phyloP scores from a whole-genome alignment of 2,329 filamentous ascomycete species.

The Pseudogymnoascus sp. region DNA sequence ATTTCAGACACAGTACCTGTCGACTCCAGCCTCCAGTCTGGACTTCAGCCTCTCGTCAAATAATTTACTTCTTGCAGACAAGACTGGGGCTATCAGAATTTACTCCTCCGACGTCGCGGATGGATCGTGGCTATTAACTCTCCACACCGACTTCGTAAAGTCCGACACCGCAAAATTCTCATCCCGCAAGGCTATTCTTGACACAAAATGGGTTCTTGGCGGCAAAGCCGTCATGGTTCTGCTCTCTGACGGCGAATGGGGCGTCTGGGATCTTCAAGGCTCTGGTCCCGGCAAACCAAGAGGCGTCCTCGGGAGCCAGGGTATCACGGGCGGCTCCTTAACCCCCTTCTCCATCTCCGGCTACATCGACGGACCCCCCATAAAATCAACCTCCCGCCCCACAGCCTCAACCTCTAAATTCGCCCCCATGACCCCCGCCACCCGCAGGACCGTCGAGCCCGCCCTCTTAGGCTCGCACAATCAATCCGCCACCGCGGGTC shows the following conservation, averaged over 20 bases:
- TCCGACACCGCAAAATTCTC: slow-evolving; percentile 15
- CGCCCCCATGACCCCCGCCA: slow-evolving; percentile 56
- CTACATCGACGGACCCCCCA: slow-evolving; percentile 48
- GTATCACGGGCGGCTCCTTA: slow-evolving; percentile 45
- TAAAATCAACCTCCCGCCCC: slow-evolving; percentile 18
- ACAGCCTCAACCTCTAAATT: slow-evolving; percentile 39
- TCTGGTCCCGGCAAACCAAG: slow-evolving; percentile 40
- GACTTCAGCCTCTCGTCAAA: slow-evolving; percentile 50
- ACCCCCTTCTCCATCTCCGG: slow-evolving; percentile 51
- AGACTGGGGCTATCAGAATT: slow-evolving; percentile 48
- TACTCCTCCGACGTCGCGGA: slow-evolving; percentile 38
- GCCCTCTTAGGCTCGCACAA: slow-evolving; percentile 17
- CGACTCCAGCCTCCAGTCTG: slow-evolving; percentile 44
- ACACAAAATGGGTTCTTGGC: slow-evolving; percentile 52
- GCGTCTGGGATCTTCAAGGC: slow-evolving; percentile 58
- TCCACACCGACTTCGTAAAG: slow-evolving; percentile 36
- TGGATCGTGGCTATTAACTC: slow-evolving; percentile 55
- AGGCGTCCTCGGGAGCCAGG: slow-evolving; percentile 32
- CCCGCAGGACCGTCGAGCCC: slow-evolving; percentile 31
- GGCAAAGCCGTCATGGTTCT: slow-evolving; percentile 51
- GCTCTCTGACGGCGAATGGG: slow-evolving; percentile 57
- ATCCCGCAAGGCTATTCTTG: slow-evolving; percentile 49
- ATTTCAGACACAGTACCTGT: slow-evolving; percentile 53
- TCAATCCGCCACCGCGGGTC: slow-evolving; percentile 16
- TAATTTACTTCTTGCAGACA: slow-evolving; percentile 49